A percentile compares a stretch with the other conserved stretches of the same genome.
Evolutionary conservation across 2,329 filamentous ascomycete species (phyloP).

Genomic region (Geosmithia putterillii): DNA sequence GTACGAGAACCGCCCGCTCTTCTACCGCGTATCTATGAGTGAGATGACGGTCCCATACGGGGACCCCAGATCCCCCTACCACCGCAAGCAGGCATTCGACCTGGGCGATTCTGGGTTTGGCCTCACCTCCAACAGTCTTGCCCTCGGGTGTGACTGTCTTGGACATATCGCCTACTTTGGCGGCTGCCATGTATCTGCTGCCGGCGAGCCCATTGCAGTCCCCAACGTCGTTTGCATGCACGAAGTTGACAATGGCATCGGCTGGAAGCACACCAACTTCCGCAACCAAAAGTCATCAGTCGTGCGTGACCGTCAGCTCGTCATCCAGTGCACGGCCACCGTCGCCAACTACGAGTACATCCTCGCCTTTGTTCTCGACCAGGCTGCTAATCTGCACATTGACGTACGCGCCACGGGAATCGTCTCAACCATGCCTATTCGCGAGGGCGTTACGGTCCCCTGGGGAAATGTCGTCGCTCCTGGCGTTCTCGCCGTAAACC

Average conservation of each 20-base stretch:
- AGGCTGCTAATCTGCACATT: slow-evolving; percentile 27
- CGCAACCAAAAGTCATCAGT: slow-evolving; percentile 43
- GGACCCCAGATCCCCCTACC: slow-evolving; percentile 52
- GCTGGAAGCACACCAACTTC: slow-evolving; percentile 51
- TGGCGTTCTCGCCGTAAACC: slow-evolving; percentile 50
- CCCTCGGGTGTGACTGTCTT: slow-evolving; percentile 57
- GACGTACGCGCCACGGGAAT: slow-evolving; percentile 28
- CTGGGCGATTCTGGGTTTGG: slow-evolving; percentile 59
- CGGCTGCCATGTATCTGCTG: slow-evolving; percentile 34
- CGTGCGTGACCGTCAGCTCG: slow-evolving; percentile 40
- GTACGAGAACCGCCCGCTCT: slow-evolving; percentile 52
- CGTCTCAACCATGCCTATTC: slow-evolving; percentile 29
- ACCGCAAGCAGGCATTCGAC: slow-evolving; percentile 61
- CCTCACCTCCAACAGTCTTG: slow-evolving; percentile 54
- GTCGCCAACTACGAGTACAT: slow-evolving; percentile 50
- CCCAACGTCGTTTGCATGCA: slow-evolving; percentile 27
- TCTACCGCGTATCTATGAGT: slow-evolving; percentile 54
- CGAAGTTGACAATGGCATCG: slow-evolving; percentile 33
- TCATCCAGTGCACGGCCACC: slow-evolving; percentile 50
- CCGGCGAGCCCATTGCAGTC: slow-evolving; percentile 37
- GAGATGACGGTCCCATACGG: slow-evolving; percentile 62
- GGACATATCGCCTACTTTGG: slow-evolving; percentile 56
- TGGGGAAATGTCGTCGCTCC: slow-evolving; percentile 49
- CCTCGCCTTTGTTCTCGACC: slow-evolving; percentile 33
- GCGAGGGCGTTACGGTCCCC: slow-evolving; percentile 38